These are phyloP conservation scores for Piper betle DNA, from an alignment of 164 flowering plant genomes.

Conservation along the genomic window DNA sequence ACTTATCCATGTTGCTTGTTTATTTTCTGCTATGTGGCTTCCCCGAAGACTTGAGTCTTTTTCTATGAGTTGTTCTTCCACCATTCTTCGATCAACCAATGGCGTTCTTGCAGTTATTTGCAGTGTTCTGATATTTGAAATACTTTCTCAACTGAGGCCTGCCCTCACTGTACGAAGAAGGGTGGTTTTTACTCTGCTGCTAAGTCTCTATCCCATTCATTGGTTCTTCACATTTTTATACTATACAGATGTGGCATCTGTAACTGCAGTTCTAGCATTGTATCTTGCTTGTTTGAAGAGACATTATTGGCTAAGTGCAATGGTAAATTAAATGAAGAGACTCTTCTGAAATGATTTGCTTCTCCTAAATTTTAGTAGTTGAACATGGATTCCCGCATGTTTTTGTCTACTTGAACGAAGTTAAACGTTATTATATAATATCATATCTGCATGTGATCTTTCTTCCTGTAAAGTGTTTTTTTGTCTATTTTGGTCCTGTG, in stretches of 20 bases:
- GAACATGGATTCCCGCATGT: not conserved
- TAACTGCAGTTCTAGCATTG: conserved; percentile 70
- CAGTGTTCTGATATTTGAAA: conserved; percentile 55
- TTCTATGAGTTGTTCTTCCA: conserved; percentile 43
- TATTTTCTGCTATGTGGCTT: conserved; percentile 54
- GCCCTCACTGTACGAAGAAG: conserved; percentile 41
- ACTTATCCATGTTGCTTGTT: conserved; percentile 73
- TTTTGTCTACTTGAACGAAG: too few relatives aligned
- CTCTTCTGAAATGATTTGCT: not conserved
- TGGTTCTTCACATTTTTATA: conserved; percentile 95
- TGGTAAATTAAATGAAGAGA: conserved; percentile 35
- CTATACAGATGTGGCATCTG: conserved; percentile 90
- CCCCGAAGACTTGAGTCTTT: conserved; percentile 26
- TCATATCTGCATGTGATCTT: too few relatives aligned
- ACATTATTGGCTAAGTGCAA: conserved; percentile 51
- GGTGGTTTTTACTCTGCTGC: conserved; percentile 42
- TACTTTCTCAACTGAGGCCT: conserved; percentile 50
- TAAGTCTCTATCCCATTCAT: conserved; percentile 72
- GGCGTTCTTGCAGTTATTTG: conserved; percentile 63
- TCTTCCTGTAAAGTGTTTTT: too few relatives aligned
- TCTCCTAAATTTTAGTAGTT: not conserved
- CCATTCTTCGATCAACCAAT: conserved; percentile 68
- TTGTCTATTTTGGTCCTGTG: too few relatives aligned
- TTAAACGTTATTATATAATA: too few relatives aligned
- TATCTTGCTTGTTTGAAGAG: conserved; percentile 66